These are phyloP conservation scores for Rhododendron molle DNA, from an alignment of 148 eudicot species.

Conservation along the genomic window DNA sequence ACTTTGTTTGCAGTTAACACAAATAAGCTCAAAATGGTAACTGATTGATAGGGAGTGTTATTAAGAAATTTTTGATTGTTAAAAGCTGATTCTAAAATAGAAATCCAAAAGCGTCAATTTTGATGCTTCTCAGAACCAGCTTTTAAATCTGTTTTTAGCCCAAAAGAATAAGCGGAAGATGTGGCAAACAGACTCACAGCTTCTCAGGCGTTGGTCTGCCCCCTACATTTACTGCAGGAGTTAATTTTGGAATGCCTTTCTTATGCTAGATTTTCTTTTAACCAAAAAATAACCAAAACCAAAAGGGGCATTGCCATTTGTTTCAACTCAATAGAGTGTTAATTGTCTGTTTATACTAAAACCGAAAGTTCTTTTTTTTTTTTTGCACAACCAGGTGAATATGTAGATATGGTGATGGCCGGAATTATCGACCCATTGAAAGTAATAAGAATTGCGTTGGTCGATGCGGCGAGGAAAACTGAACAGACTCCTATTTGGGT, in stretches of 20 bases:
- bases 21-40: background rate
- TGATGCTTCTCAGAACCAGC: background rate
- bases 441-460: constrained; percentile 76
- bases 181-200: background rate
- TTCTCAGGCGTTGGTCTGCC: background rate
- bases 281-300: background rate
- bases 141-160: background rate
- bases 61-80: background rate
- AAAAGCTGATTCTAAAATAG: background rate
- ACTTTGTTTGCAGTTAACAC: background rate
- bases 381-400: constrained; percentile 51
- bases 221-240: background rate
- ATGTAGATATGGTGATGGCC: constrained; percentile 82
- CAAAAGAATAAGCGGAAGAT: background rate
- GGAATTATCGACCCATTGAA: constrained; percentile 94
- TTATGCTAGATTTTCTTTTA: background rate
- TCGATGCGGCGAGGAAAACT: constrained; percentile 76
- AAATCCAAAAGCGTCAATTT: background rate
- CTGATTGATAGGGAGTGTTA: background rate
- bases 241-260: background rate
- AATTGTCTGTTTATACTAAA: background rate
- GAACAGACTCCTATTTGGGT: background rate
- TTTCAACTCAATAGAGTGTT: background rate
- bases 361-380: background rate
- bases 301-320: background rate